A percentile compares a stretch with the other conserved stretches of the same genome.
phyloP scores from a whole-genome alignment of 129 eudicot genomes.

The Artemisia argyi region DNA sequence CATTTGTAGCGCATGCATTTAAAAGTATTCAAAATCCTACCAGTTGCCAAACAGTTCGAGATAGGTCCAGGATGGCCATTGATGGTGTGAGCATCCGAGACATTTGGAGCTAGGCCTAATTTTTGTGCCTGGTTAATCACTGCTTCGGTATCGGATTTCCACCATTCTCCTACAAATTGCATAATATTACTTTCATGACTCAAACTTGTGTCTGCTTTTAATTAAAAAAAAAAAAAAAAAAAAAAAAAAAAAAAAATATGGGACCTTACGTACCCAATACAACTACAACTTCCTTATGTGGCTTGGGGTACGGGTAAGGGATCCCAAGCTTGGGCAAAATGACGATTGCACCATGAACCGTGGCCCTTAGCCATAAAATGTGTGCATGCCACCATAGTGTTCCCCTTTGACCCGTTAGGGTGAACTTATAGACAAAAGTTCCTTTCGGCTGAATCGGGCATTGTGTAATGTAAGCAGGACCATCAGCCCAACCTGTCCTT shows the following conservation, averaged over 20 bases:
- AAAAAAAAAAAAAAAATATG: no score
- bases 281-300: conserved; percentile 58
- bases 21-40: conserved; percentile 32
- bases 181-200: neutral
- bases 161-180: conserved; percentile 69
- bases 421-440: conserved; percentile 64
- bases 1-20: neutral
- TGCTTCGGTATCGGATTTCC: conserved; percentile 82
- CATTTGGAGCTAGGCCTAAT: conserved; percentile 70
- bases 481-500: conserved; percentile 92
- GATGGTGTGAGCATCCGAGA: conserved; percentile 87
- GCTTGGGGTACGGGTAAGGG: conserved; percentile 77
- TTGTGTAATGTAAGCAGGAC: conserved; percentile 90
- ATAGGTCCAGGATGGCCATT: conserved; percentile 75
- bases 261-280: conserved; percentile 46
- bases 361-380: conserved; percentile 84
- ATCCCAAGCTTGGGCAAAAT: conserved; percentile 71
- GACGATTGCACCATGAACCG: conserved; percentile 83
- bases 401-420: conserved; percentile 78
- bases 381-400: conserved; percentile 94
- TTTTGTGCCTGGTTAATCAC: conserved; percentile 59
- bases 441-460: conserved; percentile 81
- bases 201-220: neutral
- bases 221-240: neutral
- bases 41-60: conserved; percentile 44